Conservation (phyloP, 192 early-diverging fungal genomes). For the Hyaloraphidium curvatum region DNA sequence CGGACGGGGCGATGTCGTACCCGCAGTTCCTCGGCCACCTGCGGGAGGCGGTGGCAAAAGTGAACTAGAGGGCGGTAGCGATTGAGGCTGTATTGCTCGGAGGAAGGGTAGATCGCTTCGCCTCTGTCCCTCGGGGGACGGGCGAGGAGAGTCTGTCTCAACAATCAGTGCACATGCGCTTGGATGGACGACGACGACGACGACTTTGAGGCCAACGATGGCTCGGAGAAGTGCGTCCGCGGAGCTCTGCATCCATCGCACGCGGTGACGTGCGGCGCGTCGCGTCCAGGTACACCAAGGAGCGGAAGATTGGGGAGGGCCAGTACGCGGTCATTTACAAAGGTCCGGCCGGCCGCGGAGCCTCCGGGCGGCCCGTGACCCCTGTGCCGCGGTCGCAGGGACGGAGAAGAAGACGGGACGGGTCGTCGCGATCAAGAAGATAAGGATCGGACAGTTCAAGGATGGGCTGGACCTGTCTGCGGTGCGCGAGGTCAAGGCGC, state of each 20-base stretch:
- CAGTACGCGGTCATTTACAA: conserved; percentile 87
- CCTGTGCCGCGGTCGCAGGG: conserved; percentile 20
- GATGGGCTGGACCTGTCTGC: conserved; percentile 92
- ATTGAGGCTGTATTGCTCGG: too few species aligned
- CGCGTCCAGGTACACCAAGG: conserved; percentile 59
- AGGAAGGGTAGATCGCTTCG: too few species aligned
- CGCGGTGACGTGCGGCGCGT: conserved; percentile 15
- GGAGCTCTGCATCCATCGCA: background rate
- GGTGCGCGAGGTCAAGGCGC: conserved; percentile 79
- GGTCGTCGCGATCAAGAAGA: conserved; percentile 89
- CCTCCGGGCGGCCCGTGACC: conserved; percentile 1
- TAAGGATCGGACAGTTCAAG: conserved; percentile 79
- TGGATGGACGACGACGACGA: too few species aligned
- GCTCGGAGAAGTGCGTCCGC: background rate
- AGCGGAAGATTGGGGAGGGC: conserved; percentile 84
- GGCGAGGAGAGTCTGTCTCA: too few species aligned
- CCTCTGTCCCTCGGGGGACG: too few species aligned
- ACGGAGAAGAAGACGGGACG: conserved; percentile 34
- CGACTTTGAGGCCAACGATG: background rate
- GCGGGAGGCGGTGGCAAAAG: conserved; percentile 40
- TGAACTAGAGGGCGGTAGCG: background rate
- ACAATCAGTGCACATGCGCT: too few species aligned
- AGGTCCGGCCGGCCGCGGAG: conserved; percentile 27
- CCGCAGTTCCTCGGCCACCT: conserved; percentile 52
- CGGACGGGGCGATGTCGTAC: conserved; percentile 34